Conservation (phyloP, 257 asterid genomes). For the Gardenia jasminoides region DNA sequence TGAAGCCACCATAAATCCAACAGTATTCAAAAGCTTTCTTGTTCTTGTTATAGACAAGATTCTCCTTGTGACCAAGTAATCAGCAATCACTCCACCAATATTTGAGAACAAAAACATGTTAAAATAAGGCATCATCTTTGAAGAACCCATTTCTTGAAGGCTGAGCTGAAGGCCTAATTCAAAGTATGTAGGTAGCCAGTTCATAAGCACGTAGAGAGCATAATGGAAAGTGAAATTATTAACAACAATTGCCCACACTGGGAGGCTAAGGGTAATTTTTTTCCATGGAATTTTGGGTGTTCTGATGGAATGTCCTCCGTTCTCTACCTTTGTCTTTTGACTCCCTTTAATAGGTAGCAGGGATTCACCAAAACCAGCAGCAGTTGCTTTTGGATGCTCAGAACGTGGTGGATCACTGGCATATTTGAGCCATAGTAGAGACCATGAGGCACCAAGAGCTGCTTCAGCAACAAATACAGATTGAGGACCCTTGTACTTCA, state of each 20-base stretch:
- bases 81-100: slow-evolving; percentile 85
- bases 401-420: slow-evolving; percentile 90
- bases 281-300: slow-evolving; percentile 72
- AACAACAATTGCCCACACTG: slow-evolving; percentile 89
- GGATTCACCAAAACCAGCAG: slow-evolving; percentile 79
- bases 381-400: slow-evolving; percentile 84
- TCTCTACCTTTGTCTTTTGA: slow-evolving; percentile 49
- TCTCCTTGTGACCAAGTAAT: slow-evolving; percentile 59
- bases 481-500: slow-evolving; percentile 69
- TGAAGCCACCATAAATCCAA: slow-evolving; percentile 77
- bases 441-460: slow-evolving; percentile 74
- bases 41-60: slow-evolving; percentile 68
- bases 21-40: slow-evolving; percentile 69
- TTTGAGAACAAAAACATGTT: slow-evolving; percentile 90
- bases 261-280: slow-evolving; percentile 58
- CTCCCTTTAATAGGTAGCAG: slow-evolving; percentile 55
- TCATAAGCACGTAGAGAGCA: slow-evolving; percentile 90
- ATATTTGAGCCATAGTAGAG: slow-evolving; percentile 69
- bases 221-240: slow-evolving; percentile 91
- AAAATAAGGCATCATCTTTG: slow-evolving; percentile 87
- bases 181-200: slow-evolving; percentile 96
- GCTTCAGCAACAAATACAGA: slow-evolving; percentile 85
- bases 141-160: slow-evolving; percentile 94
- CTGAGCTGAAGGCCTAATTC: slow-evolving; percentile 77
- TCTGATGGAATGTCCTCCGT: slow-evolving; percentile 40